A percentile compares a stretch with the other conserved stretches of the same genome.
Evolutionary conservation across 2,329 filamentous ascomycete species (phyloP).

Genomic region (Coleophoma eucalyptorum): DNA sequence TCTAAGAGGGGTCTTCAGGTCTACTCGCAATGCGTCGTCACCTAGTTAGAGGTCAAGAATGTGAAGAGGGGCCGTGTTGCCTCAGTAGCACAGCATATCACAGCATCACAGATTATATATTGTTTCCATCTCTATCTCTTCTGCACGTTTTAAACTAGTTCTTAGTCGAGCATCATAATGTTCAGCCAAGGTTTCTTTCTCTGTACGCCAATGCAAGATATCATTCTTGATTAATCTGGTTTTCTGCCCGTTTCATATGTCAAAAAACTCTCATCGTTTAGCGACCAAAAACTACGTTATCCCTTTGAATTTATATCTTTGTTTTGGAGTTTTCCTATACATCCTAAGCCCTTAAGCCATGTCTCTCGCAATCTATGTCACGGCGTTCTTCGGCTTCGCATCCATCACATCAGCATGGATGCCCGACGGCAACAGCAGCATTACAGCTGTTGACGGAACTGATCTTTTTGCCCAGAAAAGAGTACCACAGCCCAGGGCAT

Average conservation of each 20-base stretch:
- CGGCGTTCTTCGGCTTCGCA: slow-evolving; percentile 1
- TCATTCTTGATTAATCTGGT: no score
- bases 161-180: not conserved
- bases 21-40: no score
- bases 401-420: slow-evolving; percentile 11
- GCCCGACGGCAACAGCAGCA: slow-evolving; percentile 11
- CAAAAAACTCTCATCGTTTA: no score
- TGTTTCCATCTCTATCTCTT: not conserved
- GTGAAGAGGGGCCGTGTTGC: no score
- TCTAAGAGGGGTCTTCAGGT: no score
- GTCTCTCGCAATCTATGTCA: not conserved
- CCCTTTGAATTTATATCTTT: no score
- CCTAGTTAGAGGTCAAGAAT: no score
- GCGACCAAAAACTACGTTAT: no score
- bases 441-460: slow-evolving; percentile 4
- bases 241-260: no score
- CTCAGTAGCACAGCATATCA: not conserved
- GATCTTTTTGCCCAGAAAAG: slow-evolving; percentile 9
- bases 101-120: not conserved
- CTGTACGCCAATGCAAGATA: not conserved
- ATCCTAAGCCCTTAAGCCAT: not conserved
- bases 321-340: no score
- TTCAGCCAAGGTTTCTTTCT: not conserved
- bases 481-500: not conserved
- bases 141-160: not conserved